Base-by-base conservation (phyloP, 192 early-diverging fungal species). In the Coemansia biformis region DNA sequence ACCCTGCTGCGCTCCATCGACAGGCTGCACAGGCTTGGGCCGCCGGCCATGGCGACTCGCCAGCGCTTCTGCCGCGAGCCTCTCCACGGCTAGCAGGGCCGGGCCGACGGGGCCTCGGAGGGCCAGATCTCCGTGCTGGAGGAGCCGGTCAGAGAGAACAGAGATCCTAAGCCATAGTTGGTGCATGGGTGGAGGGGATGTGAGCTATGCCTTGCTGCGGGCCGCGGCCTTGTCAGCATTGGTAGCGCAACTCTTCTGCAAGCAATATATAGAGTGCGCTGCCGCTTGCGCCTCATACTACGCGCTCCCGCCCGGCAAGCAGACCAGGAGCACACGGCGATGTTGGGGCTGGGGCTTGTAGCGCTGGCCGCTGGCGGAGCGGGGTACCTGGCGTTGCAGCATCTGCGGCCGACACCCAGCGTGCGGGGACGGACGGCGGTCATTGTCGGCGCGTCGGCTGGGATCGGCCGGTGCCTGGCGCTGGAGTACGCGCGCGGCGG, bases 391-490 rank as follows among this genome's bases (percentile, higher is more conserved):
- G 13, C 36, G 7, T 12, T 38, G 33, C 48, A 29, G n/a, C n/a
- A 8, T 18, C 23, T 55, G 37, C 52, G 48, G 8, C 49, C 63
- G 5, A 52, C 46, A 0, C 56, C 72, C 0, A 52, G 48, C 13
- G 41, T 63, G 2, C 17, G 21, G 9, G 53, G 57, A 0, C 69
- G 78, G 42, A 45, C 59, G 30, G 86, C 87, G 4, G 79, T 87
- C 2, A 81, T 89, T 42, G 75, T 92, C 17, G 90, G 90, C 0
- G 86, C 84, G 16, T 87, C 84, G 13, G 82, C 81, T 32, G 90
- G 90, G 2, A 90, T 92, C 28, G 90, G 90, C 1, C 60, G 65
- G 4, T 64, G 79, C 18, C 46, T 83, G 17, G 87, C 90, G 6
- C 66, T 83, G 3, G 66, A 78, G 23, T 89, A 87, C 51, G 85